These are phyloP conservation scores for Iodosphaeria phyllophila DNA, from an alignment of 2,329 filamentous ascomycete species.

Conservation along the genomic window DNA sequence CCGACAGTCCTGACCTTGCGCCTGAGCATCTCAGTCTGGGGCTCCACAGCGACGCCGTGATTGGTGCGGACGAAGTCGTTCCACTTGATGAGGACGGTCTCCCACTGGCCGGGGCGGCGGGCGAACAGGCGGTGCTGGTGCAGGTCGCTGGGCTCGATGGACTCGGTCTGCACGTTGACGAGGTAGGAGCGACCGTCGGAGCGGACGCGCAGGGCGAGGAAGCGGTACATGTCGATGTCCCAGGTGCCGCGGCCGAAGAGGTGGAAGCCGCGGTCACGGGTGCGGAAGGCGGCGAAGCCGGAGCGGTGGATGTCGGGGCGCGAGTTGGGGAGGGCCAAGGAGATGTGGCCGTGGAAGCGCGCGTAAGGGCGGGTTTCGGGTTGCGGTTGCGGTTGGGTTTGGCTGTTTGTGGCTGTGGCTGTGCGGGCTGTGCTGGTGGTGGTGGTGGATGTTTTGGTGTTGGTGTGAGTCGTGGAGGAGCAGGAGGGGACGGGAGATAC, in stretches of 20 bases:
- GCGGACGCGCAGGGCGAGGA: conserved; percentile 73
- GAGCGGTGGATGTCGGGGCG: conserved; percentile 56
- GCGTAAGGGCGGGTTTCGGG: conserved; percentile 37
- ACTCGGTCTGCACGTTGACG: conserved; percentile 89
- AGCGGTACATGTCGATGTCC: conserved; percentile 80
- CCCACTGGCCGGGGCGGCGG: conserved; percentile 69
- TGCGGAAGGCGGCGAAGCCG: conserved; percentile 84
- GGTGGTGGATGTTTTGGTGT: too few species aligned
- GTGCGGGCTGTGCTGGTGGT: too few species aligned
- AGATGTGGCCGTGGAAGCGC: conserved; percentile 76
- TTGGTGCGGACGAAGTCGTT: conserved; percentile 92
- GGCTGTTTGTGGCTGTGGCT: too few species aligned
- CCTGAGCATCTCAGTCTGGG: conserved; percentile 73
- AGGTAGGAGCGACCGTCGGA: conserved; percentile 87
- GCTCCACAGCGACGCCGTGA: conserved; percentile 78
- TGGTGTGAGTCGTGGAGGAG: conserved; percentile 7
- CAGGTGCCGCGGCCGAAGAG: conserved; percentile 75
- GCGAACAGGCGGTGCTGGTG: conserved; percentile 84
- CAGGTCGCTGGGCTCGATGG: conserved; percentile 82
- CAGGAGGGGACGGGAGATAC: conserved; percentile 16
- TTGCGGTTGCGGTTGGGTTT: conserved; percentile 4
- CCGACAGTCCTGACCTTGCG: conserved; percentile 76
- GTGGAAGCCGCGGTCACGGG: conserved; percentile 54
- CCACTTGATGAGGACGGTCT: conserved; percentile 83
- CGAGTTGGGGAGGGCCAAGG: conserved; percentile 61